phyloP scores from a whole-genome alignment of 164 flowering plant genomes.

The Aristolochia fimbriata region DNA sequence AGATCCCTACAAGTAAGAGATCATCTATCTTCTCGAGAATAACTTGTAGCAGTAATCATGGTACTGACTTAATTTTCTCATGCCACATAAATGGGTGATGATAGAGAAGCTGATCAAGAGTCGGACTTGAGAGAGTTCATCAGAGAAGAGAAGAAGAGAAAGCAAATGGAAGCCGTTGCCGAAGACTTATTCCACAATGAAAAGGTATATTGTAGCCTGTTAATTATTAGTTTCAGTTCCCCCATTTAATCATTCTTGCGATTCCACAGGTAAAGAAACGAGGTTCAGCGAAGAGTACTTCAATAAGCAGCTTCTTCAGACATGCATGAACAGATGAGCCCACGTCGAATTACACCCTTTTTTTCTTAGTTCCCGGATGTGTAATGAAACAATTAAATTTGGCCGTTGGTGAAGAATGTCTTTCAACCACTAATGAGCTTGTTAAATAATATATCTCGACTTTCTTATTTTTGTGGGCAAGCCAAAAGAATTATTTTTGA shows the following conservation, averaged over 20 bases:
- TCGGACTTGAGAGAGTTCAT: slow-evolving; percentile 41
- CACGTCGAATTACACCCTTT: too few relatives aligned
- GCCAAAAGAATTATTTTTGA: too few relatives aligned
- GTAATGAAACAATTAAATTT: too few relatives aligned
- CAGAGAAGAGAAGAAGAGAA: slow-evolving; percentile 74
- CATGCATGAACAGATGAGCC: neutral
- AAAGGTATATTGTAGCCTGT: slow-evolving; percentile 32
- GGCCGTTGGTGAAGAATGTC: too few relatives aligned
- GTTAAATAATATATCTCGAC: too few relatives aligned
- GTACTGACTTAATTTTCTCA: neutral
- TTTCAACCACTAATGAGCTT: too few relatives aligned
- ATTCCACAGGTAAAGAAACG: slow-evolving; percentile 37
- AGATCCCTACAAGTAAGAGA: slow-evolving; percentile 59
- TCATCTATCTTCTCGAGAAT: neutral
- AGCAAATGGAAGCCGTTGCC: slow-evolving; percentile 73
- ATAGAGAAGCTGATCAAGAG: slow-evolving; percentile 51
- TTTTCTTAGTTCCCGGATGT: too few relatives aligned
- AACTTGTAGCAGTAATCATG: neutral
- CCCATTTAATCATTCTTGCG: neutral
- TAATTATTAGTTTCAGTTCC: neutral
- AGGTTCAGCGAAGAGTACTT: slow-evolving; percentile 36
- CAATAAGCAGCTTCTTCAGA: slow-evolving; percentile 33
- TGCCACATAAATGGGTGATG: neutral
- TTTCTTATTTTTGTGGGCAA: too few relatives aligned
- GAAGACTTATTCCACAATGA: slow-evolving; percentile 75